These are phyloP conservation scores for Eucalyptus leucophloia DNA, from an alignment of 345 rosid genomes.

Conservation along the genomic window DNA sequence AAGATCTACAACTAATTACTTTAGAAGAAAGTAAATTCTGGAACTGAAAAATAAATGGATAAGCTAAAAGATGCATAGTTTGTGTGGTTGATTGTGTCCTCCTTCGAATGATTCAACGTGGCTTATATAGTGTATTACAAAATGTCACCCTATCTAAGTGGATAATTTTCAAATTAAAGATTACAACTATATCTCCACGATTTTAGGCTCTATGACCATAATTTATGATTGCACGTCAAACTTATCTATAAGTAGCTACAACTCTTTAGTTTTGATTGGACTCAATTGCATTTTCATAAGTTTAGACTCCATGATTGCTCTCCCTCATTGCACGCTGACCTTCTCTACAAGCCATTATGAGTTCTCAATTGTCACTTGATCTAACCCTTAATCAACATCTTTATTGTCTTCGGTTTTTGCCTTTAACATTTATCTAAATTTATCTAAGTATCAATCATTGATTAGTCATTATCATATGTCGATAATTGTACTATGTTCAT, in stretches of 20 bases:
- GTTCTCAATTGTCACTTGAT: background rate
- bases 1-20: background rate
- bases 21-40: background rate
- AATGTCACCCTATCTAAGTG: background rate
- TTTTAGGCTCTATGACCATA: background rate
- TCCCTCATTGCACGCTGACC: background rate
- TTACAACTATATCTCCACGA: background rate
- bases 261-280: background rate
- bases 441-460: background rate
- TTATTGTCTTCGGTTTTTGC: background rate
- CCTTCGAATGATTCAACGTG: background rate
- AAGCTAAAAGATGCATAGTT: background rate
- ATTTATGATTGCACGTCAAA: background rate
- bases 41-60: background rate
- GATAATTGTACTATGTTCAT: background rate
- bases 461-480: background rate
- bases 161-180: background rate
- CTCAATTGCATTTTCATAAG: no score
- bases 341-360: background rate
- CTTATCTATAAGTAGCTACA: background rate
- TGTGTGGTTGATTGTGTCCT: background rate
- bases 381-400: background rate
- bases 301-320: background rate
- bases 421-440: background rate
- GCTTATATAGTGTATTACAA: background rate